A percentile compares a stretch with the other conserved stretches of the same genome.
phyloP scores from a whole-genome alignment of 2,329 filamentous ascomycete genomes.

The Anisogramma anomala region DNA sequence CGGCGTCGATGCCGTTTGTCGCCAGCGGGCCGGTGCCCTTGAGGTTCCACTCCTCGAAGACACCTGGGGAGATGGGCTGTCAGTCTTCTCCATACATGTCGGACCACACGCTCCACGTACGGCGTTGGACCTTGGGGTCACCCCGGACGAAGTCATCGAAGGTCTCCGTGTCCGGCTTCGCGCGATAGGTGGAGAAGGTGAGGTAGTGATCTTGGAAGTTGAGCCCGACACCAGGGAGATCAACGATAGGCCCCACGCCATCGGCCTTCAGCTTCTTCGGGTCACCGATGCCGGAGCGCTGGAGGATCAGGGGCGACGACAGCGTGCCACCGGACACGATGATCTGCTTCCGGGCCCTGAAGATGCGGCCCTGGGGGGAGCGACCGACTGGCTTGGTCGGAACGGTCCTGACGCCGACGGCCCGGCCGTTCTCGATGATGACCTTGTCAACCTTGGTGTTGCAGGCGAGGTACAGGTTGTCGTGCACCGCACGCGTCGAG shows the following conservation, averaged over 20 bases:
- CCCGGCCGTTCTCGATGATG: conserved; percentile 59
- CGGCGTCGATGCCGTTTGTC: conserved; percentile 70
- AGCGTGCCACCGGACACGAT: conserved; percentile 63
- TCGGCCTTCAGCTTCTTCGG: conserved; percentile 57
- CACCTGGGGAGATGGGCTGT: conserved; percentile 26
- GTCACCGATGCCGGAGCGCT: conserved; percentile 62
- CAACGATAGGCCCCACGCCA: conserved; percentile 57
- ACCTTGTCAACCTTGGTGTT: conserved; percentile 73
- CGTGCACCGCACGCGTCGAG: conserved; percentile 56
- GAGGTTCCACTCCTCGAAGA: conserved; percentile 66
- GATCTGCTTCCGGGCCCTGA: conserved; percentile 61
- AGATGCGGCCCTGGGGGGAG: conserved; percentile 35
- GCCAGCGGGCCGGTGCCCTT: conserved; percentile 69
- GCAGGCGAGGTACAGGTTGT: conserved; percentile 59
- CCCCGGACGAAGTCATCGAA: conserved; percentile 74
- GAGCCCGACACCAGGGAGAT: conserved; percentile 61
- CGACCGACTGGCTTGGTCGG: conserved; percentile 52
- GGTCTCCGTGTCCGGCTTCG: conserved; percentile 63
- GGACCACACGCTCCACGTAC: no score
- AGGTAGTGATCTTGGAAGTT: conserved; percentile 72
- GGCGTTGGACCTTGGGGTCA: conserved; percentile 59
- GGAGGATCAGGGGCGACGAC: conserved; percentile 62
- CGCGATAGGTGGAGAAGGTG: conserved; percentile 58
- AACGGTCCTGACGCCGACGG: conserved; percentile 60
- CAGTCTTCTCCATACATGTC: conserved; percentile 1